Evolutionary conservation across 2,329 filamentous ascomycete genomes (phyloP).

Genomic region (Ophiostoma sp.): DNA sequence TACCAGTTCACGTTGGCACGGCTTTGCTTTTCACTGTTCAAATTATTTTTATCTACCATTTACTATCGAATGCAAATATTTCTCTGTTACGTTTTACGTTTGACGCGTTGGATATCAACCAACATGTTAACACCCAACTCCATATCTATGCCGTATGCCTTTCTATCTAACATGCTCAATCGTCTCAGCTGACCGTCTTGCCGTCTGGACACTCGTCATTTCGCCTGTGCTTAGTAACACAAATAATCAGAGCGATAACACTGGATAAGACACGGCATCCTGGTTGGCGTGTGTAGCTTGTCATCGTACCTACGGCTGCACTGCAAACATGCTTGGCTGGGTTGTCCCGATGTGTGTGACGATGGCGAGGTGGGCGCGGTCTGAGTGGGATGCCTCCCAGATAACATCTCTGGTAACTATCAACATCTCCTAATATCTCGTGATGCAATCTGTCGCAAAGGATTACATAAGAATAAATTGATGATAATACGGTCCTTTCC

Average conservation of each 20-base stretch:
- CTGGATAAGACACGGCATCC: neutral
- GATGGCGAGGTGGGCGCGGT: neutral
- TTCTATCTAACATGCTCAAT: no score
- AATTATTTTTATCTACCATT: neutral
- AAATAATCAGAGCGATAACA: neutral
- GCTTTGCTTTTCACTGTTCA: neutral
- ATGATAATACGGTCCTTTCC: neutral
- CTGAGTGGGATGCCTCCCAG: neutral
- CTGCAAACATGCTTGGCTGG: neutral
- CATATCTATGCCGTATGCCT: no score
- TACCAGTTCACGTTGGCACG: no score
- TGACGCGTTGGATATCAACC: no score
- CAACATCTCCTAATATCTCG: neutral
- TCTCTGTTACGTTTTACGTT: no score
- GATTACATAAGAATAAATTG: neutral
- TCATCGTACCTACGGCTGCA: neutral
- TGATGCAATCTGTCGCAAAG: neutral
- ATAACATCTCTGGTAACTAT: neutral
- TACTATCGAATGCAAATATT: neutral
- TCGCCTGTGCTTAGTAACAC: slow-evolving; percentile 1
- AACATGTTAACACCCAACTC: no score
- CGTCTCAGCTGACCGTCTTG: no score
- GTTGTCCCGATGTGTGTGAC: neutral
- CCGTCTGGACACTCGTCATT: neutral
- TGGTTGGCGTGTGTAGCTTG: neutral